These are phyloP conservation scores for Tetrapisispora phaffii DNA, from an alignment of 805 yeast genomes.

Conservation along the genomic window DNA sequence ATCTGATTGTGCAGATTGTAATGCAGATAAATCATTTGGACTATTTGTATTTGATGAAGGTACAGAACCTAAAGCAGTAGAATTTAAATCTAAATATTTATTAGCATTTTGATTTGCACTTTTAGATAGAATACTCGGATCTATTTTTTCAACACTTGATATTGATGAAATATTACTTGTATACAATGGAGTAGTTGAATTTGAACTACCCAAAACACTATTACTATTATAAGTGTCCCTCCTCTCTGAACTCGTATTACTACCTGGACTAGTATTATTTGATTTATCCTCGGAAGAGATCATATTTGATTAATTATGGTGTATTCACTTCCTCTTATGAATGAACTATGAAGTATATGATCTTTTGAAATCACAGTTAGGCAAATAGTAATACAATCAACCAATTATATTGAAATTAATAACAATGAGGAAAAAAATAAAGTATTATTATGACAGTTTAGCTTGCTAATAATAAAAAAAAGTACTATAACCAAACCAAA, in stretches of 20 bases:
- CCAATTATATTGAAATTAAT: too few species aligned
- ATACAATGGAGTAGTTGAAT: neutral
- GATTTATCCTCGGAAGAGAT: neutral
- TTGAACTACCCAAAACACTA: neutral
- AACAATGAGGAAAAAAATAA: too few species aligned
- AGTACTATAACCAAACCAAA: too few species aligned
- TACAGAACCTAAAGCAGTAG: neutral
- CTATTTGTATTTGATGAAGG: constrained; percentile 1
- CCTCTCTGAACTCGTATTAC: neutral
- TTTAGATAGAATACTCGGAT: neutral
- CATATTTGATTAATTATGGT: neutral
- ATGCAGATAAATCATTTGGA: neutral
- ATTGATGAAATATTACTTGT: neutral
- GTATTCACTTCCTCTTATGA: too few species aligned
- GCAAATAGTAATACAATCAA: too few species aligned
- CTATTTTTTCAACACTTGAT: constrained; percentile 2
- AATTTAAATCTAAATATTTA: neutral
- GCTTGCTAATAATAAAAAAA: too few species aligned
- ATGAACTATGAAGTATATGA: too few species aligned
- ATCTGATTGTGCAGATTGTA: neutral
- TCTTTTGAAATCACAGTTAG: too few species aligned
- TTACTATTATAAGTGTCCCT: neutral
- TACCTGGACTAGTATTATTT: neutral
- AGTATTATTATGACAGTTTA: too few species aligned
- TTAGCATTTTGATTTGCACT: neutral